phyloP scores from a whole-genome alignment of 2,329 filamentous ascomycete species.

The Colletotrichum tropicicola region DNA sequence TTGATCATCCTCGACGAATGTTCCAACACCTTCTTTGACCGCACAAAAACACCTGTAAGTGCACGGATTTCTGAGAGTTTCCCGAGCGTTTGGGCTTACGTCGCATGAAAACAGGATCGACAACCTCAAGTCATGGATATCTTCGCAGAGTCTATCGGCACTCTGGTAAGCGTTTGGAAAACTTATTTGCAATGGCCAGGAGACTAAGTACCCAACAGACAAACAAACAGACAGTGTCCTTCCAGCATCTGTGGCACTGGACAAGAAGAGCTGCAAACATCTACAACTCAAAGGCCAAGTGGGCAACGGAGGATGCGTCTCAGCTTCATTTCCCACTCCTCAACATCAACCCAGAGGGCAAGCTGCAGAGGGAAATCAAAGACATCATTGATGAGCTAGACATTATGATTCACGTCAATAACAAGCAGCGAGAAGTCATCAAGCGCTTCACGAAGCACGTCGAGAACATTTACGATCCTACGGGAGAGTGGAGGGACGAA shows the following conservation, averaged over 20 bases:
- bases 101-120: conserved; percentile 32
- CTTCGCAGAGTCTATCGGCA: conserved; percentile 51
- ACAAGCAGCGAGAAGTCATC: conserved; percentile 44
- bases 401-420: conserved; percentile 52
- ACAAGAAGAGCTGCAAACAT: conserved; percentile 27
- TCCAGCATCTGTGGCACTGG: conserved; percentile 44
- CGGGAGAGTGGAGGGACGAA: not conserved
- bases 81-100: too few species aligned
- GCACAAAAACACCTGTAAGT: conserved; percentile 36
- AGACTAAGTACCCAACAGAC: conserved; percentile 33
- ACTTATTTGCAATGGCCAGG: too few species aligned
- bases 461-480: not conserved
- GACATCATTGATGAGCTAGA: conserved; percentile 58
- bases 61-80: too few species aligned
- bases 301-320: conserved; percentile 31
- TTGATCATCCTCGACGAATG: conserved; percentile 53
- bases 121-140: conserved; percentile 50
- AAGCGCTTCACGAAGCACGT: conserved; percentile 37
- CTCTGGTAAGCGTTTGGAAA: conserved; percentile 42
- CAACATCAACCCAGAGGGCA: conserved; percentile 52
- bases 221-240: conserved; percentile 48
- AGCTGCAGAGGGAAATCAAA: conserved; percentile 52
- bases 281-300: conserved; percentile 31
- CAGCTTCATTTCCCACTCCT: conserved; percentile 42
- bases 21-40: conserved; percentile 49